phyloP scores from a whole-genome alignment of 768 basidiomycete genomes.

The Kwoniella heveanensis region DNA sequence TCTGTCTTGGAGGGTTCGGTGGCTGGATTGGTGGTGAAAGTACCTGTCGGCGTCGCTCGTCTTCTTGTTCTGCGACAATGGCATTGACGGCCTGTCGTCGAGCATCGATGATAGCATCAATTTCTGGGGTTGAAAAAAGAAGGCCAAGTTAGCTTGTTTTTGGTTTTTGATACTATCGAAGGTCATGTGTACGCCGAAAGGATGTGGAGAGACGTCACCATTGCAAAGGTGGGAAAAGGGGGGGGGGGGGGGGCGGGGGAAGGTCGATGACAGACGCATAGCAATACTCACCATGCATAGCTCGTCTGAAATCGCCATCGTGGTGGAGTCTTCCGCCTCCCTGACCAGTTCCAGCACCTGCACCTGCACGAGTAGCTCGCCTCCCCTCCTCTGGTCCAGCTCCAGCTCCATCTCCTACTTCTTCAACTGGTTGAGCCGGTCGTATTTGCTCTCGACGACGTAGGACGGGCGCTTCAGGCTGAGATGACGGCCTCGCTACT shows the following conservation, averaged over 20 bases:
- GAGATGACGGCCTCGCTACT: neutral
- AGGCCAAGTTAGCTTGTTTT: no score
- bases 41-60: slow-evolving; percentile 25
- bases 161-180: no score
- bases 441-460: neutral
- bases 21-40: slow-evolving; percentile 17
- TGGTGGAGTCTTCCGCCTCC: neutral
- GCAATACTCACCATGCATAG: slow-evolving; percentile 24
- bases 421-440: neutral
- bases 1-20: slow-evolving; percentile 1
- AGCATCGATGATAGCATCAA: slow-evolving; percentile 8
- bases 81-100: slow-evolving; percentile 6
- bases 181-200: no score
- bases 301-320: slow-evolving; percentile 11
- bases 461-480: neutral
- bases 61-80: slow-evolving; percentile 17
- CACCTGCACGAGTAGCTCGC: neutral
- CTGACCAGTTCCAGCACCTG: neutral
- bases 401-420: neutral
- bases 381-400: neutral
- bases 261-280: no score
- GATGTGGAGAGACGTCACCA: no score
- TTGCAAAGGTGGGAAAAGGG: no score
- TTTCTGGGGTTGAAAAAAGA: no score
- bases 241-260: no score